A percentile compares a stretch with the other conserved stretches of the same genome.
phyloP scores from a whole-genome alignment of 495 filamentous ascomycete species.

The Daldinia loculata region DNA sequence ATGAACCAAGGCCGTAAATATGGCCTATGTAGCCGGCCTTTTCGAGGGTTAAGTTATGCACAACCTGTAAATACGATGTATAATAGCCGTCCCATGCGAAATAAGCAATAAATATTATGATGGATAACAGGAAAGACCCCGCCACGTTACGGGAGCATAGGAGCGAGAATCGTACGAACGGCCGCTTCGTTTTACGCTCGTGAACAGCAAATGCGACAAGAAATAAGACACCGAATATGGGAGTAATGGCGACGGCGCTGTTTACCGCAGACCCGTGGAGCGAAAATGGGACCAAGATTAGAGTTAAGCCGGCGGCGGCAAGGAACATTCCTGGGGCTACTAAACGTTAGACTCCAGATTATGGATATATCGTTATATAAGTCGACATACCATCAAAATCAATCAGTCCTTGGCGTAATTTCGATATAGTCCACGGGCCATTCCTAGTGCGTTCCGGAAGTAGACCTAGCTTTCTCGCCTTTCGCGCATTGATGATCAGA shows the following conservation, averaged over 20 bases:
- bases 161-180: slow-evolving; percentile 68
- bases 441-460: slow-evolving; percentile 55
- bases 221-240: slow-evolving; percentile 65
- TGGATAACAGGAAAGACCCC: slow-evolving; percentile 66
- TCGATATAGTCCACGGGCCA: slow-evolving; percentile 57
- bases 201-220: slow-evolving; percentile 67
- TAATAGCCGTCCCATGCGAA: slow-evolving; percentile 76
- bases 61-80: slow-evolving; percentile 75
- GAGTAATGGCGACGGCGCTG: slow-evolving; percentile 55
- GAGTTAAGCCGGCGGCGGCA: slow-evolving; percentile 63
- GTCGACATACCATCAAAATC: slow-evolving; percentile 66
- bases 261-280: slow-evolving; percentile 62
- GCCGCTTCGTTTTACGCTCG: slow-evolving; percentile 65
- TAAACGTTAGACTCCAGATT: slow-evolving; percentile 30
- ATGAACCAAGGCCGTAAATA: slow-evolving; percentile 76
- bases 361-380: background rate
- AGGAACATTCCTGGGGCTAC: slow-evolving; percentile 63
- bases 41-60: slow-evolving; percentile 65
- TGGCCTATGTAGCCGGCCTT: slow-evolving; percentile 70
- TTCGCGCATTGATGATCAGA: slow-evolving; percentile 64
- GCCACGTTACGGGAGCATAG: slow-evolving; percentile 71
- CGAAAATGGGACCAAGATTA: slow-evolving; percentile 72
- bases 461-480: slow-evolving; percentile 64
- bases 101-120: slow-evolving; percentile 67
- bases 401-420: slow-evolving; percentile 61